phyloP scores from a whole-genome alignment of 108 stramenopile species.

The Tribonema minus region DNA sequence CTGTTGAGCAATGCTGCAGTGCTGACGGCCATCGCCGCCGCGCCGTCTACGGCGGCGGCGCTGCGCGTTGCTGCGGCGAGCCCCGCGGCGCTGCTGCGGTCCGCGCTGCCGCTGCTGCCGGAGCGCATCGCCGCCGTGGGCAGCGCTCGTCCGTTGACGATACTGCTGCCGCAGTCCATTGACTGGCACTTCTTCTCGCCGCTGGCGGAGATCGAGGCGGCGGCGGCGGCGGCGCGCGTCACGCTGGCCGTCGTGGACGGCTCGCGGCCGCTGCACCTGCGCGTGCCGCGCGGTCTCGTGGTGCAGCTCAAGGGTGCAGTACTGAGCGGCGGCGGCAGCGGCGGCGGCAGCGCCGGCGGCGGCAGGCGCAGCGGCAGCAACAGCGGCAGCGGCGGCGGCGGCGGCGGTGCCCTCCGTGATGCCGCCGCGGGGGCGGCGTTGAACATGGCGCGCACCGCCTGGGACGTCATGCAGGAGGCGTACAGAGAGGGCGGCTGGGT shows the following conservation, averaged over 20 bases:
- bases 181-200: background rate
- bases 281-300: background rate
- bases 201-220: background rate
- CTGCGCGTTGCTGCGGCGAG: too few relatives aligned
- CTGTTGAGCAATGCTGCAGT: too few relatives aligned
- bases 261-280: background rate
- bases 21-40: too few relatives aligned
- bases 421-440: background rate
- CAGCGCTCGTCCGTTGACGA: background rate
- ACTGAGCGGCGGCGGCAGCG: too few relatives aligned
- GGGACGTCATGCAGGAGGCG: background rate
- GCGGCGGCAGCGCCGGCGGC: background rate
- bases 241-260: background rate
- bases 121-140: too few relatives aligned
- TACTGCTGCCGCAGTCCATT: background rate
- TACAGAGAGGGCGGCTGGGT: background rate
- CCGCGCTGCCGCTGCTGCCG: too few relatives aligned
- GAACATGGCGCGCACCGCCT: background rate
- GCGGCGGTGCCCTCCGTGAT: background rate
- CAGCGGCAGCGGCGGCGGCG: background rate
- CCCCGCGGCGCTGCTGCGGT: too few relatives aligned
- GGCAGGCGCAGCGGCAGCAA: background rate
- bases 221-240: background rate
- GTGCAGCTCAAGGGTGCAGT: too few relatives aligned
- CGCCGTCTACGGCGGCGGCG: too few relatives aligned